Evolutionary conservation across 441 rosid species (phyloP), one percentile per base, ranked within the genome.

Genomic region (Bruguiera hainesii): DNA sequence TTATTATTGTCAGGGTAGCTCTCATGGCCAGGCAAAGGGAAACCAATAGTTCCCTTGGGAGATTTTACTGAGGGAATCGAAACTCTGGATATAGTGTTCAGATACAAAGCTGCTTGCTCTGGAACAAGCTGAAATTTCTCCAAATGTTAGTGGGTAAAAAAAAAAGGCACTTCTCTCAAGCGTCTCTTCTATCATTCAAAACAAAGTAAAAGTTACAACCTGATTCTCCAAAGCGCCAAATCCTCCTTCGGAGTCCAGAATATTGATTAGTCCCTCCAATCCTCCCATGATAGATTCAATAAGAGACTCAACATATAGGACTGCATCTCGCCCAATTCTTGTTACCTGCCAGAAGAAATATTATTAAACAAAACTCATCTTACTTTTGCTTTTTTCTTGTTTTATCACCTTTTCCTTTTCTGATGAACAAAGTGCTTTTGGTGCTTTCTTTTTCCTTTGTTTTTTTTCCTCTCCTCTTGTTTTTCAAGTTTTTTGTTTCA

Each of bases 231-330:
- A 79, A 75, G 98, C 99, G 35, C 99, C 98, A 84, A 96, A 88
- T 59, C 99, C 99, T 71, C 99, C 99, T 80, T 93, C 99, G 66
- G 99, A 96, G 81, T 96, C 99, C 66, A 96, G 97, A 86, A 96
- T 96, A 79, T 96, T 96, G 75, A 93, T 87, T 70, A 96, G 82
- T 69, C 99, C 99, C 78, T 93, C 99, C 81, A 96, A 82, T 77
- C 99, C 98, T 71, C 97, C 98, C 96, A 93, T 93, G 74, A 96
- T 91, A 65, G 98, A 96, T 81, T 96, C 98, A 76, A 96, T 88
- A 73, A 96, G 98, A 67, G 99, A 93, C 74, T 96, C 99, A 26
- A 96, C 98, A 69, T 91, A 96, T 46, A 96, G 89, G 71, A 93
- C 94, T 35, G 97, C 96, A 85, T 96, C 98, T 75, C 97, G 79